These are phyloP conservation scores for Malassezia furfur DNA, from an alignment of 1,284 basidiomycete genomes.

Conservation along the genomic window DNA sequence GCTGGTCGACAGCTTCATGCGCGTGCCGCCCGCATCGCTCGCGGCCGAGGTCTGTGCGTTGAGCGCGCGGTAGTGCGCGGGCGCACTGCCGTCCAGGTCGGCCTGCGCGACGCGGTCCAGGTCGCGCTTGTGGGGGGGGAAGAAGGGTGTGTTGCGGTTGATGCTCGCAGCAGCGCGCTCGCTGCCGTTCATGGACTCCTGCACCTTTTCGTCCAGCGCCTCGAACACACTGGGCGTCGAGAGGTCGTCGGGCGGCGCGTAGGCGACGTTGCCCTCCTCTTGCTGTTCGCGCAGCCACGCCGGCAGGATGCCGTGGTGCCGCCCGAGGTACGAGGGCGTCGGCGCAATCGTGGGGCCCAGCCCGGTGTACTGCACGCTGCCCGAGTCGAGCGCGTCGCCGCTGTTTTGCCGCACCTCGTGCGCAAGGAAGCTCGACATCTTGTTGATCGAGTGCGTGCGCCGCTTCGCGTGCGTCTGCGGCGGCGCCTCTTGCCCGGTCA, in stretches of 20 bases:
- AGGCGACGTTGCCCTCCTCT: constrained; percentile 31
- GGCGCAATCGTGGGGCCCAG: constrained; percentile 31
- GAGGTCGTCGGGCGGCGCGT: constrained; percentile 27
- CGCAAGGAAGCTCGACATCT: constrained; percentile 17
- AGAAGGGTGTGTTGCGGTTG: constrained; percentile 42
- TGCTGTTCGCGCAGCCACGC: constrained; percentile 47
- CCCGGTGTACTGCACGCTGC: not conserved
- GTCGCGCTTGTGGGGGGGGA: constrained; percentile 29
- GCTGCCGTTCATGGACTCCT: constrained; percentile 30
- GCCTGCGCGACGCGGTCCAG: constrained; percentile 17
- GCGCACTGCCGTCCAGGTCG: constrained; percentile 2
- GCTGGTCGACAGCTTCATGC: constrained; percentile 2
- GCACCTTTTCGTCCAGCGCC: constrained; percentile 29
- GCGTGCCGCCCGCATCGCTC: constrained; percentile 19
- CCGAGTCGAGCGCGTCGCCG: constrained; percentile 1
- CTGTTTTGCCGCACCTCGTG: not conserved
- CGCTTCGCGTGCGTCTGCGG: constrained; percentile 26
- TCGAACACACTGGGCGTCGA: constrained; percentile 31
- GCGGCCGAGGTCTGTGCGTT: constrained; percentile 16
- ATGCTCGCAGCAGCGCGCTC: constrained; percentile 35
- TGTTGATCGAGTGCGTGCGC: constrained; percentile 26
- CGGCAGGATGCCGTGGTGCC: constrained; percentile 31
- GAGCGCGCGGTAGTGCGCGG: constrained; percentile 14
- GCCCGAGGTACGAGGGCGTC: constrained; percentile 30
- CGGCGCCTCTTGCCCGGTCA: constrained; percentile 35